phyloP scores from a whole-genome alignment of 1,284 basidiomycete species.

The Anthracocystis walkeri region DNA sequence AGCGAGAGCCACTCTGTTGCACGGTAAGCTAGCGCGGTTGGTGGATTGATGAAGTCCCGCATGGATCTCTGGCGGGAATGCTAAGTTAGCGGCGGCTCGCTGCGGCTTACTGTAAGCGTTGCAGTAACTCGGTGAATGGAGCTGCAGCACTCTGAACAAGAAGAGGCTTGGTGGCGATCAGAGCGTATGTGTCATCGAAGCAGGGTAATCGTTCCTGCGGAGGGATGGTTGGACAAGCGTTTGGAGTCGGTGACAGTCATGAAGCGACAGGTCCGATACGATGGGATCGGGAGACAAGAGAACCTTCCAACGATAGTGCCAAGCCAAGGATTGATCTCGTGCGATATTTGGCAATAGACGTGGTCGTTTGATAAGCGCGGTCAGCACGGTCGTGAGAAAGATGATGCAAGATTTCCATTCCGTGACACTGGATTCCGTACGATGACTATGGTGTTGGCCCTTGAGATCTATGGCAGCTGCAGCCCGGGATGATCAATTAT shows the following conservation, averaged over 20 bases:
- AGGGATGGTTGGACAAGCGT: too few species aligned
- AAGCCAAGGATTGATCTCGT: neutral
- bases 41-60: too few species aligned
- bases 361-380: neutral
- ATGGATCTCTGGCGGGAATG: too few species aligned
- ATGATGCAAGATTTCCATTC: neutral
- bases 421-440: neutral
- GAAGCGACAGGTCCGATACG: neutral
- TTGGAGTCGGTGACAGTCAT: neutral
- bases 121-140: too few species aligned
- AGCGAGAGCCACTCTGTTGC: neutral
- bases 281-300: neutral
- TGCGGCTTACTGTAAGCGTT: too few species aligned
- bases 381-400: neutral
- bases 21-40: neutral
- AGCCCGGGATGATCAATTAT: slow-evolving; percentile 36
- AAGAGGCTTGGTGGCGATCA: neutral
- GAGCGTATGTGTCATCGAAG: neutral
- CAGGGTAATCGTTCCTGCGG: too few species aligned
- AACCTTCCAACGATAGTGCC: neutral
- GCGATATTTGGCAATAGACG: neutral
- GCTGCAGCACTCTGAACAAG: too few species aligned
- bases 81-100: too few species aligned
- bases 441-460: neutral
- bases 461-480: slow-evolving; percentile 2